Base-by-base conservation (phyloP, 768 basidiomycete species). In the Pisolithus marmoratus region DNA sequence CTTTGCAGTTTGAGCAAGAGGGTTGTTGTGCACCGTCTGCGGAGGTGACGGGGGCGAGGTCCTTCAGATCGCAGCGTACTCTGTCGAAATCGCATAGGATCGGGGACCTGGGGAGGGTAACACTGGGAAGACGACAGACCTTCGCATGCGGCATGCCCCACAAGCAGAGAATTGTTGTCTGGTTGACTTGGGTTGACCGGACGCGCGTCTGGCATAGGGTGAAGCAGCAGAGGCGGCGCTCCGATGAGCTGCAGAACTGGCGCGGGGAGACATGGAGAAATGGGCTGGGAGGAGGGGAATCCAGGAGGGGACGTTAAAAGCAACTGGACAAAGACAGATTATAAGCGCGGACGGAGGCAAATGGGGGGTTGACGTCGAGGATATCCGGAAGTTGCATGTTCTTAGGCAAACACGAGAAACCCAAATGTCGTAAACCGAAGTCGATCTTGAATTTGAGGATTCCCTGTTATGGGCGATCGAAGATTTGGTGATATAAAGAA, bases 21-120 rank as follows among this genome's bases (percentile, higher is more conserved):
- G 75, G 70, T 19, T 62, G 71, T 17, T 69, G 73, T 4, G 61
- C 51, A 31, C 58, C 79, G 73, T 58, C 68, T 68, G 42, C 70
- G 66, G 75, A 64, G n/a, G 74, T 65, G 43, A 77, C 70, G 38
- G 81, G 70, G 48, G 81, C 77, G 40, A 85, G 74, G 68, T 94
- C 90, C 66, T 95, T 94, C 51, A 95, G 80, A 74, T 95, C 93
- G 64, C 93, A 96, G 50, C 90, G 89, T 20, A 96, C 94, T 65
- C 90, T 93, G 61, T 34, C 24, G 44, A 46, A 4, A 27, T 20
- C 6, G 42, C 12, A 17, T 17, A 17, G 48, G n/a, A 22, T n/a
- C 5, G 5, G 54, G 27, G 40, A 43, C 22, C 22, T 0, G 42
- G 50, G 51, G 17, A 19, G 29, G 8, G n/a, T 14, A 19, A 19